phyloP scores from a whole-genome alignment of 2,329 filamentous ascomycete genomes.

The Pseudogymnoascus sp. region DNA sequence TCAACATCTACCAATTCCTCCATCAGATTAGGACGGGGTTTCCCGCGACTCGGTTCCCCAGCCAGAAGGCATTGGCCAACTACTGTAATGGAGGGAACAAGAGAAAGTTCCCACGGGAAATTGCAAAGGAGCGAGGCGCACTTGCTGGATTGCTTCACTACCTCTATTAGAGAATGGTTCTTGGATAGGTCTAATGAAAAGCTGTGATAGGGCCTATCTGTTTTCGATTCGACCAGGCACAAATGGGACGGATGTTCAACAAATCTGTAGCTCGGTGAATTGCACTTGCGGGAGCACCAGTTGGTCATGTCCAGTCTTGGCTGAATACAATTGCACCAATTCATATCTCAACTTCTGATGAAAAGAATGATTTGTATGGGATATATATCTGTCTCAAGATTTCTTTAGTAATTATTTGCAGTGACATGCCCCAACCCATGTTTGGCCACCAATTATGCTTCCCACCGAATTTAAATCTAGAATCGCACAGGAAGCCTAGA shows the following conservation, averaged over 20 bases:
- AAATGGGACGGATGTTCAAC: not conserved
- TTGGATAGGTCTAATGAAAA: not conserved
- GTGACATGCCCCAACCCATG: not conserved
- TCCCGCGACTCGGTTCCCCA: not conserved
- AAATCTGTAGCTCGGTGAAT: not conserved
- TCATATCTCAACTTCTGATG: not conserved
- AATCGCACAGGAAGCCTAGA: not conserved
- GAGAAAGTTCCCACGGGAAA: not conserved
- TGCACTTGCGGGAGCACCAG: not conserved
- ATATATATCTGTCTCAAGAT: not conserved
- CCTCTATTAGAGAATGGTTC: not conserved
- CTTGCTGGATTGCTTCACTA: not conserved
- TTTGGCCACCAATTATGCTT: not conserved
- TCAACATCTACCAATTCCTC: conserved; percentile 48
- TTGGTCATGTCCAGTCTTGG: not conserved
- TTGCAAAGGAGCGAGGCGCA: not conserved
- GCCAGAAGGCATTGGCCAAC: not conserved
- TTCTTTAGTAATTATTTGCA: not conserved
- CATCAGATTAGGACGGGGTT: conserved; percentile 27
- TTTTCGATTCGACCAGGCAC: not conserved
- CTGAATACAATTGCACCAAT: not conserved
- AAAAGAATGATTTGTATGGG: not conserved
- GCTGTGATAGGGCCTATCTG: not conserved
- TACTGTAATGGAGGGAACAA: not conserved
- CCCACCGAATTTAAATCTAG: not conserved